Conservation (phyloP, 1,139 yeast species). For the Lodderomyces orthopsilosis region DNA sequence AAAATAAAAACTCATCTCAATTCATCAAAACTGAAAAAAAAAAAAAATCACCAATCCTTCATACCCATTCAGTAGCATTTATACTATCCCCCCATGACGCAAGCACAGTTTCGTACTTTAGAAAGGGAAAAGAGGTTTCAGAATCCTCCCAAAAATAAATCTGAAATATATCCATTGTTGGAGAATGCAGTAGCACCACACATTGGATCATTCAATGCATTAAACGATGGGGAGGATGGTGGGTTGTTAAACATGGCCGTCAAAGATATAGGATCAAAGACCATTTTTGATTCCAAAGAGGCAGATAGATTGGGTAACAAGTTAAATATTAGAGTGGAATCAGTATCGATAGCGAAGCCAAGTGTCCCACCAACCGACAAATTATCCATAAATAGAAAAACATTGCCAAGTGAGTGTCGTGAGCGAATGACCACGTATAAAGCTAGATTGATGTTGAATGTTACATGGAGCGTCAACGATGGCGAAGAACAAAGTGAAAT, state of each 20-base stretch:
- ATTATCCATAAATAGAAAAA: conserved; percentile 72
- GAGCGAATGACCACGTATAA: conserved; percentile 81
- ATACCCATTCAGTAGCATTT: background rate
- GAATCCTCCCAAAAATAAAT: conserved; percentile 86
- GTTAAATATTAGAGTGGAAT: conserved; percentile 72
- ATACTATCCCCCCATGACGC: conserved; percentile 6
- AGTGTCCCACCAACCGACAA: conserved; percentile 71
- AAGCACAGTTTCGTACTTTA: conserved; percentile 71
- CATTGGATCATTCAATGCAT: conserved; percentile 92
- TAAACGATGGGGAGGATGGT: conserved; percentile 82
- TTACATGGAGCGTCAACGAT: conserved; percentile 83
- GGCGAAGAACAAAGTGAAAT: conserved; percentile 70
- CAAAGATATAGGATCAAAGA: conserved; percentile 81
- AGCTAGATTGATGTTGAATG: conserved; percentile 71
- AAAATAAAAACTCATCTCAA: conserved; percentile 8
- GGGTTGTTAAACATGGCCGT: conserved; percentile 85
- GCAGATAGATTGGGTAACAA: conserved; percentile 77
- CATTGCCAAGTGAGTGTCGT: conserved; percentile 87
- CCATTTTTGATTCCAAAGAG: conserved; percentile 78
- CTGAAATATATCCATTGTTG: conserved; percentile 62
- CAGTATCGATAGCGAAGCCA: conserved; percentile 86
- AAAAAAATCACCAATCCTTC: background rate
- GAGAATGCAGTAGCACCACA: conserved; percentile 93
- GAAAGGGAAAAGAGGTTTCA: conserved; percentile 84
- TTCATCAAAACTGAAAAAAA: background rate